Evolutionary conservation across 2,329 filamentous ascomycete genomes (phyloP).

Genomic region (Macrophomina tecta): DNA sequence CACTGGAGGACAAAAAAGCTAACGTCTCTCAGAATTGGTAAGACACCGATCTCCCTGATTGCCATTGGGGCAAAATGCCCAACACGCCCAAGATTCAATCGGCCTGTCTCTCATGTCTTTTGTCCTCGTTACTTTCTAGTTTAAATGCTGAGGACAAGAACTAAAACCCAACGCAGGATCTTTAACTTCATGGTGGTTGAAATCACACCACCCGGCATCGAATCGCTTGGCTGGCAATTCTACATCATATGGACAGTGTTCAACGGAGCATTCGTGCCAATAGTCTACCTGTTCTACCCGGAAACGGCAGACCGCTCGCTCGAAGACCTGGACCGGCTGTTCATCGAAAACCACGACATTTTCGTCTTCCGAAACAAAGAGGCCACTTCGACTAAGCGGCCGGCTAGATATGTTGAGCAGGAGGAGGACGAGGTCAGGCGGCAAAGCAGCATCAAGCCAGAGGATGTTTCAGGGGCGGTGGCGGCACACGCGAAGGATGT

Average conservation of each 20-base stretch:
- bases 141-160: no score
- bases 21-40: no score
- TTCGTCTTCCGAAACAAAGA: slow-evolving; percentile 57
- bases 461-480: slow-evolving; percentile 29
- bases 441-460: slow-evolving; percentile 28
- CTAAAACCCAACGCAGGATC: not conserved
- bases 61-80: no score
- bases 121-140: no score
- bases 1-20: no score
- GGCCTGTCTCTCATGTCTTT: no score
- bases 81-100: no score
- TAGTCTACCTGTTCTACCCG: slow-evolving; percentile 45
- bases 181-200: slow-evolving; percentile 40
- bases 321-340: slow-evolving; percentile 42
- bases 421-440: slow-evolving; percentile 46
- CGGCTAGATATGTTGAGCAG: slow-evolving; percentile 55
- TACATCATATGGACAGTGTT: slow-evolving; percentile 55
- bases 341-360: slow-evolving; percentile 39
- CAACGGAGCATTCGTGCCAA: slow-evolving; percentile 57
- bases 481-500: slow-evolving; percentile 15
- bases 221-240: slow-evolving; percentile 49
- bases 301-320: slow-evolving; percentile 39
- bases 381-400: slow-evolving; percentile 53
- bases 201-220: slow-evolving; percentile 53
- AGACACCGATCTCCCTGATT: no score